Conservation (phyloP, 1,284 basidiomycete genomes). For the Boletellus deceptivus region DNA sequence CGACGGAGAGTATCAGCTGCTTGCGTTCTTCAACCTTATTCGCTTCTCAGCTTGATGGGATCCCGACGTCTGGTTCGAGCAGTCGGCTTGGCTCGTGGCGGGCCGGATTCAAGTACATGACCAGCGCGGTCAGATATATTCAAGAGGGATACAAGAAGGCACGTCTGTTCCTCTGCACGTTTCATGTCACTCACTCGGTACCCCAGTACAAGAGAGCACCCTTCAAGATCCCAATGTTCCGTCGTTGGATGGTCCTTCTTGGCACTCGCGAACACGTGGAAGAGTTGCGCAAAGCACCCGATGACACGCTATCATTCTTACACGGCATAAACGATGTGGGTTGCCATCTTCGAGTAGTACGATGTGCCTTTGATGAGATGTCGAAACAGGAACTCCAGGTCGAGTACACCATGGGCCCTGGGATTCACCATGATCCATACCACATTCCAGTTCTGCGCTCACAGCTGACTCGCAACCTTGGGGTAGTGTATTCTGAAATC, state of each 20-base stretch:
- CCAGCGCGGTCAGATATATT: conserved; percentile 5
- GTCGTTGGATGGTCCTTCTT: conserved; percentile 43
- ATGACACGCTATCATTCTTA: conserved; percentile 37
- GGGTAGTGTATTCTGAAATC: conserved; percentile 24
- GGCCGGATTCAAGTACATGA: conserved; percentile 8
- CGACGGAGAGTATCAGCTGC: too few species aligned
- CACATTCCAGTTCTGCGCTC: conserved; percentile 25
- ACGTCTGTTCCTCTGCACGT: too few species aligned
- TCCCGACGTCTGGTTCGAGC: conserved; percentile 18
- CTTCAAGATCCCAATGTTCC: conserved; percentile 41
- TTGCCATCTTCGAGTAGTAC: neutral
- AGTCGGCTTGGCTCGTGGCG: conserved; percentile 12
- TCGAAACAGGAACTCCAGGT: conserved; percentile 16
- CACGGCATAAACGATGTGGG: conserved; percentile 37
- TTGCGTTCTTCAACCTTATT: too few species aligned
- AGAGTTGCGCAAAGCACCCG: conserved; percentile 40
- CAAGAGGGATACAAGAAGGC: conserved; percentile 16
- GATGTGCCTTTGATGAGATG: neutral
- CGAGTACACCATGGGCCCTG: conserved; percentile 28
- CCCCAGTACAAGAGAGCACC: conserved; percentile 18
- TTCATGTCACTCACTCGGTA: neutral
- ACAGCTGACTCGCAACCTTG: conserved; percentile 33
- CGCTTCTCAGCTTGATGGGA: neutral
- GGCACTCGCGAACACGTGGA: conserved; percentile 36
- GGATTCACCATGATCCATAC: conserved; percentile 25